Conservation (phyloP, 805 yeast species). For the Cyberlindnera misumaiensis region DNA sequence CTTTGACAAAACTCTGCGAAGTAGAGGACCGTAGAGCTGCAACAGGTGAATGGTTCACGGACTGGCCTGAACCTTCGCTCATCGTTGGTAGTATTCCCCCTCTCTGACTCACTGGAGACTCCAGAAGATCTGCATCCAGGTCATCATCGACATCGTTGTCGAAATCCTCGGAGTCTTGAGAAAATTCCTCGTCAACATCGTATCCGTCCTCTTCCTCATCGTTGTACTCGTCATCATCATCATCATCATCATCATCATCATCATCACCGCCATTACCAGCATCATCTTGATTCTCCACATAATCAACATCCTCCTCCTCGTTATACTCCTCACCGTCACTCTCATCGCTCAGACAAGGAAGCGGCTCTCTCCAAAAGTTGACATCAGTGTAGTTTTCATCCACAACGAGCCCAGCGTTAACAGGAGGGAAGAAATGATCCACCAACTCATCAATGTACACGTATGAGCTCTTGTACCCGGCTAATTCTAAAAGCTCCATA, state of each 20-base stretch:
- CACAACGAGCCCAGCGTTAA: slow-evolving; percentile 25
- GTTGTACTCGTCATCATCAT: slow-evolving; percentile 26
- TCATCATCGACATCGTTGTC: slow-evolving; percentile 17
- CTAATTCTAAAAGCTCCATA: slow-evolving; percentile 90
- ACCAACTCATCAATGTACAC: slow-evolving; percentile 88
- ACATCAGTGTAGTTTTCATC: slow-evolving; percentile 67
- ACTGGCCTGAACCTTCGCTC: slow-evolving; percentile 11
- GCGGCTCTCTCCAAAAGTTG: slow-evolving; percentile 87
- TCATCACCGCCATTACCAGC: slow-evolving; percentile 16
- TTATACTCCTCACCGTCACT: slow-evolving; percentile 12
- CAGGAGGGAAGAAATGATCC: slow-evolving; percentile 96
- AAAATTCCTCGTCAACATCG: slow-evolving; percentile 12
- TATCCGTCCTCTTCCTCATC: slow-evolving; percentile 22
- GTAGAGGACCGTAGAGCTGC: slow-evolving; percentile 10
- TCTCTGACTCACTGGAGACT: slow-evolving; percentile 13
- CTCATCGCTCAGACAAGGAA: slow-evolving; percentile 46
- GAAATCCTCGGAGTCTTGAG: slow-evolving; percentile 8
- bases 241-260: slow-evolving; percentile 17
- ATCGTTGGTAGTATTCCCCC: slow-evolving; percentile 9
- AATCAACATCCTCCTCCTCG: slow-evolving; percentile 17
- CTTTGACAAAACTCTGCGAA: slow-evolving; percentile 15
- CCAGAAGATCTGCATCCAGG: slow-evolving; percentile 25
- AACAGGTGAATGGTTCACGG: slow-evolving; percentile 13
- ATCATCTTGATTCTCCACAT: slow-evolving; percentile 18
- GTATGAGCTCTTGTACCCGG: slow-evolving; percentile 86